Conservation (phyloP, 495 filamentous ascomycete species). For the Glarea lozoyensis region DNA sequence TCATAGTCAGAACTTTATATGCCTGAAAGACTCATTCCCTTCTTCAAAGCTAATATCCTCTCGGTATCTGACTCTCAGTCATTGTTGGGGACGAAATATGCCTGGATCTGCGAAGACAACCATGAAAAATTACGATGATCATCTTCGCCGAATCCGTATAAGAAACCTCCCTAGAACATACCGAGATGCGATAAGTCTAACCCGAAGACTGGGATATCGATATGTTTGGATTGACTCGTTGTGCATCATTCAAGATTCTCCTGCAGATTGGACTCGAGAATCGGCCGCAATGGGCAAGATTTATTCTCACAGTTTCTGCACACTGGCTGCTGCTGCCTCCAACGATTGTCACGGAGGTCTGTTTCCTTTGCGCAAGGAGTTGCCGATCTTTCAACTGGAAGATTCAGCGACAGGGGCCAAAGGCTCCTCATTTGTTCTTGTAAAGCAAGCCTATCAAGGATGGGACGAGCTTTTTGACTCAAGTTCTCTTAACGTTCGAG, state of each 20-base stretch:
- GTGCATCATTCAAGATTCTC: constrained; percentile 24
- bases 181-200: constrained; percentile 4
- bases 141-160: neutral
- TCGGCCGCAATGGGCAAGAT: constrained; percentile 26
- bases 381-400: neutral
- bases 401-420: neutral
- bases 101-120: constrained; percentile 1
- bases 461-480: neutral
- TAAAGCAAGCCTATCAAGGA: neutral
- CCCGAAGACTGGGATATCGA: neutral
- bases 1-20: too few relatives aligned
- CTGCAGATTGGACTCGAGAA: constrained; percentile 29
- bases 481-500: constrained; percentile 3
- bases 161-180: constrained; percentile 4
- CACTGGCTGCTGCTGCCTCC: constrained; percentile 2
- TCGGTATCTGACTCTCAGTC: constrained; percentile 8
- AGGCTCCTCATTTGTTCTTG: neutral
- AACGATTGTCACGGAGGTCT: neutral
- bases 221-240: constrained; percentile 29
- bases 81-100: constrained; percentile 8
- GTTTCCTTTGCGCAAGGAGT: neutral
- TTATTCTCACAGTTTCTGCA: constrained; percentile 8
- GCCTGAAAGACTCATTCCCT: too few relatives aligned
- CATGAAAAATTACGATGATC: neutral
- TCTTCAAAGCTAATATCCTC: too few relatives aligned